phyloP scores from a whole-genome alignment of 768 basidiomycete species.

The Tulasnella sp. region DNA sequence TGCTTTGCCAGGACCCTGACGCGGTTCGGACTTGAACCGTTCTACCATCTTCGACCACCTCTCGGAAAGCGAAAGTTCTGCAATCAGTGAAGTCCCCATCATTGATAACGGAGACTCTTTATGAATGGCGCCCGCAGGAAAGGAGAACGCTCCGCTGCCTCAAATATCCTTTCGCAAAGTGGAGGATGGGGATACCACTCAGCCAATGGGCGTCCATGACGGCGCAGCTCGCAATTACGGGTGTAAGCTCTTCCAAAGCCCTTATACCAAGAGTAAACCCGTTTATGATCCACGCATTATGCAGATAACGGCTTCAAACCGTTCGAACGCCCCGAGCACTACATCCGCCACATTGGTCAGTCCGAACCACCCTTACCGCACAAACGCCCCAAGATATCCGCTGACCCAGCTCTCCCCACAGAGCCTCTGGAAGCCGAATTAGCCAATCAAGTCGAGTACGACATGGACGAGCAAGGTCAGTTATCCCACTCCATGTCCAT shows the following conservation, averaged over 20 bases:
- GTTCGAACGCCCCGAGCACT: constrained; percentile 74
- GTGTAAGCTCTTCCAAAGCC: constrained; percentile 47
- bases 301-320: constrained; percentile 64
- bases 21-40: not conserved
- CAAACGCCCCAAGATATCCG: not conserved
- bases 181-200: constrained; percentile 57
- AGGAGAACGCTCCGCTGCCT: constrained; percentile 22
- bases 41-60: not conserved
- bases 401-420: constrained; percentile 34
- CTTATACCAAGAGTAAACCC: not conserved
- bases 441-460: constrained; percentile 92
- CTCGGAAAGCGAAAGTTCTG: not conserved
- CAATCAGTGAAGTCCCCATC: not conserved
- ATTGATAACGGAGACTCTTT: not conserved
- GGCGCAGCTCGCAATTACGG: constrained; percentile 63
- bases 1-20: not conserved
- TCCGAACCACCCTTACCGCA: constrained; percentile 3
- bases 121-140: constrained; percentile 15
- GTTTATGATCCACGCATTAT: constrained; percentile 31
- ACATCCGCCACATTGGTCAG: constrained; percentile 86
- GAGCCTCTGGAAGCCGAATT: constrained; percentile 93
- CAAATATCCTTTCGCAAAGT: constrained; percentile 44
- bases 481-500: constrained; percentile 11
- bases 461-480: constrained; percentile 98
- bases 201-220: constrained; percentile 62